Percentiles rank a stretch among this genome's conserved stretches.
phyloP scores from a whole-genome alignment of 2,329 filamentous ascomycete genomes.

The Fusarium succisae region DNA sequence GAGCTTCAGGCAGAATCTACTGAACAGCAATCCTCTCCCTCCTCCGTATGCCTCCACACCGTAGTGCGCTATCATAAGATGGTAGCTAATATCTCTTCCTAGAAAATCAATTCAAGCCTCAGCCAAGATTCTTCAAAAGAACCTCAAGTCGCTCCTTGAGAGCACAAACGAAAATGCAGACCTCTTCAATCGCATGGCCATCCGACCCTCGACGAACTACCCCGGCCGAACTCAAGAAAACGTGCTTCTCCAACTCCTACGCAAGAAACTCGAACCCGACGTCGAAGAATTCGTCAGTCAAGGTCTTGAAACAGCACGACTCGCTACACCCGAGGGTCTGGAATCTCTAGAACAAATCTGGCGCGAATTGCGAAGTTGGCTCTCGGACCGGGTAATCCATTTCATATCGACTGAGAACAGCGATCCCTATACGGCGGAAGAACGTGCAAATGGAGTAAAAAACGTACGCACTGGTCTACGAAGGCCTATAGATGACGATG shows the following conservation, averaged over 20 bases:
- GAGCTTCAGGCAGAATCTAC: conserved; percentile 69
- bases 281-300: conserved; percentile 78
- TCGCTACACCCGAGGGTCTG: conserved; percentile 56
- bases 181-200: conserved; percentile 74
- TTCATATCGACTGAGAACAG: conserved; percentile 56
- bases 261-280: conserved; percentile 84
- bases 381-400: conserved; percentile 51
- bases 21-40: conserved; percentile 72
- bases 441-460: conserved; percentile 71
- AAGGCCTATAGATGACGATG: conserved; percentile 62
- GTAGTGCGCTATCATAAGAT: background rate
- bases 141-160: conserved; percentile 73
- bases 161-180: conserved; percentile 72
- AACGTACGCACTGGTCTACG: conserved; percentile 77
- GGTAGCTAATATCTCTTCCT: conserved; percentile 11
- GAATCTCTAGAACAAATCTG: conserved; percentile 65
- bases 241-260: conserved; percentile 74
- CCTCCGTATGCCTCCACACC: conserved; percentile 61
- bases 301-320: conserved; percentile 60
- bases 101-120: conserved; percentile 79
- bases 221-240: conserved; percentile 74
- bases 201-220: conserved; percentile 80
- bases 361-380: conserved; percentile 56
- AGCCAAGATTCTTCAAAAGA: conserved; percentile 74
- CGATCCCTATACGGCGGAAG: conserved; percentile 78